These are phyloP conservation scores for Pyropia yezoensis DNA, from an alignment of 23 red algal genomes.

Conservation along the genomic window DNA sequence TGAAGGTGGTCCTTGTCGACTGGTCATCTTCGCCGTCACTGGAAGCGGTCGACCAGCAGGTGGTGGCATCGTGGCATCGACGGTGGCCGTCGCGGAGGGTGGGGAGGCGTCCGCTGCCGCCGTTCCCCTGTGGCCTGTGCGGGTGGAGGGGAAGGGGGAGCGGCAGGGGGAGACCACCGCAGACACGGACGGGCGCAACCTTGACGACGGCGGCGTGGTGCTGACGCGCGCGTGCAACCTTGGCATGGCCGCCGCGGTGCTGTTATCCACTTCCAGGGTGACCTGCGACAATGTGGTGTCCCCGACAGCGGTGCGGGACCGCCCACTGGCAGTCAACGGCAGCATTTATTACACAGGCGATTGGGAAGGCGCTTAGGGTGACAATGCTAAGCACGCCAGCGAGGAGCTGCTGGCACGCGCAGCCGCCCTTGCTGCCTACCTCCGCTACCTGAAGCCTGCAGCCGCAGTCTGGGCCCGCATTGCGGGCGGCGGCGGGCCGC, in stretches of 20 bases:
- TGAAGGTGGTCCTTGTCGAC: conserved; percentile 52
- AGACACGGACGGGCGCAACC: too few relatives aligned
- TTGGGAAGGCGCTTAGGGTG: conserved; percentile 28
- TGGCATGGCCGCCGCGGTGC: conserved; percentile 16
- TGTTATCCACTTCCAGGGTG: conserved; percentile 6
- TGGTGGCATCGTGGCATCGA: conserved; percentile 4
- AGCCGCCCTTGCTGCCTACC: conserved; percentile 4
- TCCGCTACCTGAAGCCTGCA: too few relatives aligned
- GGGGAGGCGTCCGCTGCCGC: neutral
- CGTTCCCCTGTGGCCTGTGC: conserved; percentile 14
- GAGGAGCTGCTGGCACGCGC: conserved; percentile 31
- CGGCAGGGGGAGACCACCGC: too few relatives aligned
- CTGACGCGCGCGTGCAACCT: conserved; percentile 72
- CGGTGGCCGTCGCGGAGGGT: neutral
- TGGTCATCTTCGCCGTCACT: conserved; percentile 37
- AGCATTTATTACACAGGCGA: conserved; percentile 49
- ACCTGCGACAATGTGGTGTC: conserved; percentile 57
- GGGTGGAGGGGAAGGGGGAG: conserved; percentile 19
- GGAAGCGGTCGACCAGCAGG: neutral
- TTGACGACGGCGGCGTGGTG: conserved; percentile 5
- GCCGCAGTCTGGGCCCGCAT: too few relatives aligned
- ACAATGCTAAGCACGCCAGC: conserved; percentile 62
- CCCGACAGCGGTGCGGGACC: conserved; percentile 6
- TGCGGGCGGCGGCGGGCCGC: too few relatives aligned
- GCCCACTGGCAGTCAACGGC: conserved; percentile 2